Evolutionary conservation across 2,329 filamentous ascomycete genomes (phyloP), one percentile per base, ranked within the genome.

Genomic region (Paecilomyces fulvus): DNA sequence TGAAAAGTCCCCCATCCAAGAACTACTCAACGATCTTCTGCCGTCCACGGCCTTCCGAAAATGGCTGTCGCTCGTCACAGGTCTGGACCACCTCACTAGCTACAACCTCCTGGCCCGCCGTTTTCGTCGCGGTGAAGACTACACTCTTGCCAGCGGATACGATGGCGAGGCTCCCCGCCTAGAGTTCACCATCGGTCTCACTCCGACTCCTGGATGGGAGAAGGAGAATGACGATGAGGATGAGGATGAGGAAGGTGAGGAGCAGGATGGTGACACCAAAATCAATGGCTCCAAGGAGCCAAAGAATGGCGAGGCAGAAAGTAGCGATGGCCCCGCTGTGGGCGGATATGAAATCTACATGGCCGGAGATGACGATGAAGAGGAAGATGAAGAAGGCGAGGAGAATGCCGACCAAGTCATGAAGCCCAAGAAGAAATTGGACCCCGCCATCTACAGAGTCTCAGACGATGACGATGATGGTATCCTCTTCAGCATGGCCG

Each of bases 121-220:
- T 31, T 99, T 99, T 79, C 85, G 94, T 8, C 84, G 84, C 51
- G 90, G 94, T 5, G 75, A 86, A 60, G 94, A 99, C 74, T 99
- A 99, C 70, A 95, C 92, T 2, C 83, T 99, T 20, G 94, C 94
- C 1, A 96, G 89, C 20, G 86, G 88, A 21, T 90, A 95, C 68
- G 87, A 81, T 30, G 79, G 83, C 28, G 80, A 83, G 53, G 69
- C 90, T 64, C 83, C 90, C 11, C 86, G 90, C 51, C 77, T 99
- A 3, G 94, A 99, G 71, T 81, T 96, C 54, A 95, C 90, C 56
- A 79, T 99, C 2, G 87, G 89, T 49, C 81, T 97, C 59, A 97
- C 94, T 3, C 91, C 94, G 0, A 91, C 86, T 0, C 73, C 78
- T 3, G 92, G 91, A 4, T 97, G 94, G 90, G 91, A 89, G 55